These are phyloP conservation scores for Panicum miliaceum DNA, from an alignment of 176 grass and related monocot species.

Conservation along the genomic window DNA sequence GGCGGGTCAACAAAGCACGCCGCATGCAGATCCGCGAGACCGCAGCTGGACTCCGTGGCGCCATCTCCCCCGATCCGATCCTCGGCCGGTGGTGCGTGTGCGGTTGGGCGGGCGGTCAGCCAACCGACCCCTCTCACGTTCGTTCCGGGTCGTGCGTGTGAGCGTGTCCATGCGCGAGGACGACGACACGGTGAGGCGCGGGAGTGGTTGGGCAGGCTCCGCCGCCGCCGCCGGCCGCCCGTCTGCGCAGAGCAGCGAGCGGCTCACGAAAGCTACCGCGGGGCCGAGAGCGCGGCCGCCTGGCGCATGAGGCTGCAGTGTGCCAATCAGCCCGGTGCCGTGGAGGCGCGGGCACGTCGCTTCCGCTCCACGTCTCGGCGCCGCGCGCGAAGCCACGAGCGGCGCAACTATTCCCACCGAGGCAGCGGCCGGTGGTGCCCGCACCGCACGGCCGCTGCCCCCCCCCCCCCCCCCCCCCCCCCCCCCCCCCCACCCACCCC, in stretches of 20 bases:
- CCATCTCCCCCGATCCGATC: background rate
- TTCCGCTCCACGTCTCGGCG: background rate
- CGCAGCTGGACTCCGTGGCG: background rate
- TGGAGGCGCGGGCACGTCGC: background rate
- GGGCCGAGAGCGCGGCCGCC: background rate
- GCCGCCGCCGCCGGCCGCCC: background rate
- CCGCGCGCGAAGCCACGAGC: background rate
- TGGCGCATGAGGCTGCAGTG: background rate
- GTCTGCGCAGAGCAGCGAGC: background rate
- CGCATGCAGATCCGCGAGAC: background rate
- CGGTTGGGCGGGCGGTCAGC: background rate
- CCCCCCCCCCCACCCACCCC: too few relatives aligned
- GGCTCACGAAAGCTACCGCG: background rate
- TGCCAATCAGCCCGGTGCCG: background rate
- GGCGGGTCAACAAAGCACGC: constrained; percentile 37
- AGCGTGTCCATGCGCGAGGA: background rate
- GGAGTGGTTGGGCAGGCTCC: background rate
- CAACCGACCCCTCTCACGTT: too few relatives aligned
- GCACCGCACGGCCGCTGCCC: background rate
- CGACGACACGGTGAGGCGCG: background rate
- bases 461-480: too few relatives aligned
- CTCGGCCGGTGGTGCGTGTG: background rate
- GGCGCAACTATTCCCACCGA: background rate
- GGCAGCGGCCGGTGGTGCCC: background rate
- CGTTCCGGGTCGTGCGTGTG: background rate